phyloP scores from a whole-genome alignment of 148 eudicot genomes.

The Vaccinium macrocarpon region DNA sequence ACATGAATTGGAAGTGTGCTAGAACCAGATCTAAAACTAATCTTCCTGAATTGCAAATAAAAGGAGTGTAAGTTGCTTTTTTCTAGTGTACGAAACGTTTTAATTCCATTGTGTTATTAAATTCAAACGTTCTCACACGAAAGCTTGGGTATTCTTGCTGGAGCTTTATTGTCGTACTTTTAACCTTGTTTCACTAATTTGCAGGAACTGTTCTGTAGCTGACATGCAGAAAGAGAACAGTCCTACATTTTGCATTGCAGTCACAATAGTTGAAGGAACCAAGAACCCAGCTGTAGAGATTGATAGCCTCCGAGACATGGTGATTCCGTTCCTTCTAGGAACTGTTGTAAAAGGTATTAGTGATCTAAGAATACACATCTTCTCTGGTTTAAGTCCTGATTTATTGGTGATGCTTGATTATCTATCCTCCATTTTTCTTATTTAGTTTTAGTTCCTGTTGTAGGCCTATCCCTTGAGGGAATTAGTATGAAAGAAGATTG shows the following conservation, averaged over 20 bases:
- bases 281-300: conserved; percentile 32
- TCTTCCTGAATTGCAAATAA: conserved; percentile 56
- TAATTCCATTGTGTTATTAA: background rate
- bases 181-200: conserved; percentile 22
- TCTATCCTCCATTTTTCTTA: background rate
- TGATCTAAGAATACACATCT: background rate
- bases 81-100: background rate
- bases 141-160: conserved; percentile 1
- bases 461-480: background rate
- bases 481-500: background rate
- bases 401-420: background rate
- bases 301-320: conserved; percentile 49
- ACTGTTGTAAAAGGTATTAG: conserved; percentile 66
- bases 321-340: conserved; percentile 62
- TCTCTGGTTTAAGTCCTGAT: background rate
- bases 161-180: background rate
- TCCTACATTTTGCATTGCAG: conserved; percentile 53
- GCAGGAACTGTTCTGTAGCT: conserved; percentile 47
- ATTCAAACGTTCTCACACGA: background rate
- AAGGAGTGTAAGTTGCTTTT: conserved; percentile 49
- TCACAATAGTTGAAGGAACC: conserved; percentile 38
- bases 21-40: conserved; percentile 24
- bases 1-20: conserved; percentile 36
- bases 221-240: conserved; percentile 25
- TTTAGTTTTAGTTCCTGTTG: background rate